Conservation (phyloP, 495 filamentous ascomycete species). For the Saxophila tyrrhenica region DNA sequence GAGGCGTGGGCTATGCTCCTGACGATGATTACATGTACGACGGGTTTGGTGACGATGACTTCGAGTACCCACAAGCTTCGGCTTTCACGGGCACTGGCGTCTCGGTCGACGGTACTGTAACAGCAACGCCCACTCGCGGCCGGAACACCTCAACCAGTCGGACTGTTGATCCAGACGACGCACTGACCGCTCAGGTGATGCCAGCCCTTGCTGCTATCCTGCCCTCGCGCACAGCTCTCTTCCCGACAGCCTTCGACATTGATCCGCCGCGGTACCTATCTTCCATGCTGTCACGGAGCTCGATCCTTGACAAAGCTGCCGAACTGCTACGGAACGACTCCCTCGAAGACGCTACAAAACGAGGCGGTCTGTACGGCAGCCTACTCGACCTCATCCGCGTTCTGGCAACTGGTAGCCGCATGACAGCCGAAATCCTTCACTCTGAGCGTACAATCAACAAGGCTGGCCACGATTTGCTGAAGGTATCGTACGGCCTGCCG, state of each 20-base stretch:
- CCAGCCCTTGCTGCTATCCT: constrained; percentile 13
- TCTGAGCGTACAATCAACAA: constrained; percentile 15
- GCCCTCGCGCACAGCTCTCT: constrained; percentile 6
- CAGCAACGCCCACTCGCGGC: background rate
- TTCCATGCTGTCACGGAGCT: constrained; percentile 22
- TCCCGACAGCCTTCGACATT: constrained; percentile 13
- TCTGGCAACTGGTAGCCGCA: constrained; percentile 10
- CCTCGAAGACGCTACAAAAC: constrained; percentile 26
- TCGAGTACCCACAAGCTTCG: background rate
- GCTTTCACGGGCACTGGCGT: background rate
- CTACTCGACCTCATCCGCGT: constrained; percentile 20
- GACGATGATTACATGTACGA: background rate
- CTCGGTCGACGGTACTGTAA: background rate
- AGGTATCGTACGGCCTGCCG: constrained; percentile 3
- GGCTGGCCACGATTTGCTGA: constrained; percentile 16
- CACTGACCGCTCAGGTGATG: constrained; percentile 8
- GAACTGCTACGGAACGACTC: constrained; percentile 30
- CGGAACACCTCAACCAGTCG: background rate
- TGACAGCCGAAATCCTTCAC: constrained; percentile 9
- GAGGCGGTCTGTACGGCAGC: constrained; percentile 21
- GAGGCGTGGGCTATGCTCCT: background rate
- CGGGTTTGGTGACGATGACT: background rate
- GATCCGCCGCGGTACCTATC: constrained; percentile 17
- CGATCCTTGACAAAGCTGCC: constrained; percentile 21
- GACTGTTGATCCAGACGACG: constrained; percentile 16